Evolutionary conservation across 31 red algal genomes (phyloP).

Genomic region (Bonnemaisonia californica): DNA sequence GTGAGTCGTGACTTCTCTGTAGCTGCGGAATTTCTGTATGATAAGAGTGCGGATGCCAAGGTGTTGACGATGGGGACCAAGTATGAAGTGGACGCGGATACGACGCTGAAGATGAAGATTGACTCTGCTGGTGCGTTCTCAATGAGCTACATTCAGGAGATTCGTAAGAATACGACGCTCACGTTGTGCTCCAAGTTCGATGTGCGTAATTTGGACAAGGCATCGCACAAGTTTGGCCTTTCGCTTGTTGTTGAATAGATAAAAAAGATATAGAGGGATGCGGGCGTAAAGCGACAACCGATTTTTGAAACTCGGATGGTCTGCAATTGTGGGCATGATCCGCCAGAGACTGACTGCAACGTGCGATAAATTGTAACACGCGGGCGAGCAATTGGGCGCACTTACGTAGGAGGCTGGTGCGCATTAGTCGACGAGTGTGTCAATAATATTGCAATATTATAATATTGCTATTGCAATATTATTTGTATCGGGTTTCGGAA

Average conservation of each 20-base stretch:
- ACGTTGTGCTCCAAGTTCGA: conserved; percentile 73
- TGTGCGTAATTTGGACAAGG: conserved; percentile 64
- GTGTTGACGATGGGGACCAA: conserved; percentile 80
- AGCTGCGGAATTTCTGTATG: conserved; percentile 75
- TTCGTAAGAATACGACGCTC: conserved; percentile 71
- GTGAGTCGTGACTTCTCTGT: conserved; percentile 70
- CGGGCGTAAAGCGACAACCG: too few relatives aligned
- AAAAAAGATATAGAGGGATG: neutral
- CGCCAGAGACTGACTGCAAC: too few relatives aligned
- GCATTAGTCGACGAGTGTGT: too few relatives aligned
- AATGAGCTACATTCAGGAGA: conserved; percentile 74
- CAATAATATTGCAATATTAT: too few relatives aligned
- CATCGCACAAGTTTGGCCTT: conserved; percentile 78
- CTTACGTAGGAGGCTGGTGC: too few relatives aligned
- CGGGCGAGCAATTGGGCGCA: too few relatives aligned
- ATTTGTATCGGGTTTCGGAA: too few relatives aligned
- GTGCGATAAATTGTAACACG: too few relatives aligned
- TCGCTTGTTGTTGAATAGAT: conserved; percentile 73
- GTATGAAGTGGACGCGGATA: conserved; percentile 68
- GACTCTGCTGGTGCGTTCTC: conserved; percentile 72
- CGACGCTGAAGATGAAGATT: conserved; percentile 84
- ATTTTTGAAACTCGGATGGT: too few relatives aligned
- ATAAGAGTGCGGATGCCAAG: conserved; percentile 48
- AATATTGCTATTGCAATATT: too few relatives aligned
- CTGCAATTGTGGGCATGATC: too few relatives aligned